Base-by-base conservation (phyloP, 1,139 yeast species). In the Candida sanyaensis region DNA sequence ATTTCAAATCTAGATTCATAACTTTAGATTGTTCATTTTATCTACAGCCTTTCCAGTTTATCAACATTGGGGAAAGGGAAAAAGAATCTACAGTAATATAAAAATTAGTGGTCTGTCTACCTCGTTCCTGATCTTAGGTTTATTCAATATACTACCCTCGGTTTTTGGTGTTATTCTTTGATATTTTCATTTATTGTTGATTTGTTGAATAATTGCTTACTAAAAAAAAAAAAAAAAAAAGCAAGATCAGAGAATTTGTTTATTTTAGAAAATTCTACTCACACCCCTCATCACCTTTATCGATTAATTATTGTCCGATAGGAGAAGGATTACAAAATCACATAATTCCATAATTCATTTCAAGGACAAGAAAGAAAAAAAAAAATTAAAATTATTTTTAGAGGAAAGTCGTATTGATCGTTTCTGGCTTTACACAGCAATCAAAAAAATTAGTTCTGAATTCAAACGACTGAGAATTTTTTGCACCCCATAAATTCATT, bases 161-260 rank as follows among this genome's bases (percentile, higher is more conserved):
- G 21, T 26, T 26, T 26, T 26, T 26, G 9, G 28, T 26, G 13
- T 9, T 10, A 8, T 9, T 9, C 37, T 7, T 33, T n/a, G 10
- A 17, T 33, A 21, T 34, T 34, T 36, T 30, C 39, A 24, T n/a
- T n/a, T 11, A n/a, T 24, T 17, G 21, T 17, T 17, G 3, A 3
- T 17, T 36, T 36, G 11, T 26, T 36, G 39, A 36, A 26, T 36
- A 36, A 36, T 36, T n/a, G 24, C 24, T 36, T 36, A 36, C 39
- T 36, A 36, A 36, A 23, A 32, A 21, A 33, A 33, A 26, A n/a
- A n/a, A n/a, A 4, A 26, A 26, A 26, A 26, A n/a, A n/a, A 26
- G 28, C 9, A 26, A 26, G 28, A 26, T 26, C 28, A 6, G 6
- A 8, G 4, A 17, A 17, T 17, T 17, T 26, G 9, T 26, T 26